Base-by-base conservation (phyloP, 257 asterid genomes). In the Coffea canephora region DNA sequence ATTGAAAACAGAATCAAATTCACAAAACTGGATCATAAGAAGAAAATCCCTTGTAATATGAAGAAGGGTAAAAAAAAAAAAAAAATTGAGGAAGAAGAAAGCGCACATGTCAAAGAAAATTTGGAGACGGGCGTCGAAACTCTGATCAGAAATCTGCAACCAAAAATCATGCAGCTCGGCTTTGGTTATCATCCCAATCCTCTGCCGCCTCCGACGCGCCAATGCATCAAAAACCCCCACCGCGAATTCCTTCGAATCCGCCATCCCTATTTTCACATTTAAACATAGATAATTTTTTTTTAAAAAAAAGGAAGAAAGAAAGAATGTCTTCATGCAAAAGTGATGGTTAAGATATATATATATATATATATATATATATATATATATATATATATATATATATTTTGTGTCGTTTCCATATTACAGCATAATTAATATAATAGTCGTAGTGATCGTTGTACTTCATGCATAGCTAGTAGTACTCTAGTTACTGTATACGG, bases 91-190 rank as follows among this genome's bases (percentile, higher is more conserved):
- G 68, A 11, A 61, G 34, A 13, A 31, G 41, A 34, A n/a, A 34
- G 64, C 90, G 76, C 68, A 92, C 98, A 94, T 94, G 89, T 94
- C 98, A 59, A 94, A 94, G 93, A 94, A 94, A 84, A 94, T 94
- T 83, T 94, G 98, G 45, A 94, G 96, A 69, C 98, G 94, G 52
- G 97, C 96, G 82, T 94, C 98, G 77, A 94, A 94, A 75, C 97
- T 94, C 76, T 88, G 88, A 85, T 92, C 96, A 52, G 98, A 92
- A 80, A 94, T 88, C 84, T 91, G 96, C 49, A 87, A 84, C 98
- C 98, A 94, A 82, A 90, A 91, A 11, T 94, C 97, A 75, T 87
- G 93, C 84, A 94, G 87, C 90, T 91, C 97, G 78, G 88, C 90
- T 88, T 92, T 92, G 8, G 89, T 92, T 78, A 94, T 86, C 80